A percentile compares a stretch with the other conserved stretches of the same genome.
phyloP scores from a whole-genome alignment of 2,329 filamentous ascomycete species.

The Ampelomyces quisqualis region DNA sequence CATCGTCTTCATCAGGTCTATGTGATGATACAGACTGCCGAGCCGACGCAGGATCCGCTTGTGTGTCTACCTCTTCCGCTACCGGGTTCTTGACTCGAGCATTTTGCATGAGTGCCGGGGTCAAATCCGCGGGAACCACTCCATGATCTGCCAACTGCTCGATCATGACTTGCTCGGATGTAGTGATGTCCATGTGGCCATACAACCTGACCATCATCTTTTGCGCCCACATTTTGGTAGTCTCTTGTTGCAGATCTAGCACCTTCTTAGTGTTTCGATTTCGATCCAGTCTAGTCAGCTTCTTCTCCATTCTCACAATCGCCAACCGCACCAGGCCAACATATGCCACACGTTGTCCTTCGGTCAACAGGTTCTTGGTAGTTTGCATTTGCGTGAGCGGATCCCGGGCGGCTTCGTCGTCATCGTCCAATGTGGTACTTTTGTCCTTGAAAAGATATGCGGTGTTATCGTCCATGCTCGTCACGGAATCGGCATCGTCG shows the following conservation, averaged over 20 bases:
- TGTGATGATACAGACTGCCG: constrained; percentile 39
- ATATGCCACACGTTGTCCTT: constrained; percentile 94
- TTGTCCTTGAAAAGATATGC: constrained; percentile 87
- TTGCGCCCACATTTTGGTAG: constrained; percentile 92
- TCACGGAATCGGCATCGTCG: constrained; percentile 89
- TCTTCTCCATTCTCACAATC: constrained; percentile 73
- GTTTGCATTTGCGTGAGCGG: constrained; percentile 88
- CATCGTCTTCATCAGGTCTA: constrained; percentile 23
- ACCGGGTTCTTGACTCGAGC: constrained; percentile 90
- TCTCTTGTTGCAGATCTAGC: constrained; percentile 68
- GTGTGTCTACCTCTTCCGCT: constrained; percentile 53
- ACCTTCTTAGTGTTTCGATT: constrained; percentile 72
- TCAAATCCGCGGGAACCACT: constrained; percentile 79
- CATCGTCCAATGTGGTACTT: constrained; percentile 65
- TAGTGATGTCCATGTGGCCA: constrained; percentile 92
- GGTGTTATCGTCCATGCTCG: constrained; percentile 96
- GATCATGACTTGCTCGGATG: constrained; percentile 95
- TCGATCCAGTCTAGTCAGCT: constrained; percentile 62
- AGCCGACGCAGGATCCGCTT: constrained; percentile 30
- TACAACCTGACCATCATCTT: constrained; percentile 98
- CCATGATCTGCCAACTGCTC: constrained; percentile 94
- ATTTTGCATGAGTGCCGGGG: constrained; percentile 85
- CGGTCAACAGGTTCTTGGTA: constrained; percentile 91
- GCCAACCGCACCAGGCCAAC: constrained; percentile 85
- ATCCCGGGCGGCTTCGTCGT: constrained; percentile 71